phyloP scores from a whole-genome alignment of 2,329 filamentous ascomycete species.

The Colletotrichum horii region DNA sequence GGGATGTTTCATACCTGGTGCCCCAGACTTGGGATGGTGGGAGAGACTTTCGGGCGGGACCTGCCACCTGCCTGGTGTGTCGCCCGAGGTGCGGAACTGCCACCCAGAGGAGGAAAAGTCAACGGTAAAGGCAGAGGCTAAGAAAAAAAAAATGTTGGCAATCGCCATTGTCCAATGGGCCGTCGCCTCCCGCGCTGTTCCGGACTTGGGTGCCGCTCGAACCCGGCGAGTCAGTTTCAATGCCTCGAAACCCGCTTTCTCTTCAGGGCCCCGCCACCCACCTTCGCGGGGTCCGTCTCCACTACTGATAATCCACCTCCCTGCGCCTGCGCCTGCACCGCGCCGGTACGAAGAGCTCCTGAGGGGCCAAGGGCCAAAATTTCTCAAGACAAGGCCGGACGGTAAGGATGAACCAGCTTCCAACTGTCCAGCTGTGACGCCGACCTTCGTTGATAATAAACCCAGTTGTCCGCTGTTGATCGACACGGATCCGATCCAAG shows the following conservation, averaged over 20 bases:
- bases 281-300: constrained; percentile 12
- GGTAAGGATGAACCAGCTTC: neutral
- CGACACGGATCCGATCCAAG: neutral
- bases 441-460: neutral
- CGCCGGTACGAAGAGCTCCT: neutral
- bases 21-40: neutral
- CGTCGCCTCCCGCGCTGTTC: neutral
- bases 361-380: neutral
- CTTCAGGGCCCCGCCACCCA: constrained; percentile 17
- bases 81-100: neutral
- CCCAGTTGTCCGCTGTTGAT: neutral
- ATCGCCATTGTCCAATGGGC: constrained; percentile 13
- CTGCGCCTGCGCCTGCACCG: neutral
- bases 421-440: neutral
- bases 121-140: neutral
- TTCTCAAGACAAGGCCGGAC: neutral
- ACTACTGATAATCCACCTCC: constrained; percentile 2
- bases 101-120: neutral
- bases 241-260: constrained; percentile 15
- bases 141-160: neutral
- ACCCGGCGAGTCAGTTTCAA: constrained; percentile 18
- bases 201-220: constrained; percentile 7
- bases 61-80: neutral
- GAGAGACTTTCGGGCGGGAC: neutral
- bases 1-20: neutral